Percentiles rank a stretch among this genome's conserved stretches.
phyloP scores from a whole-genome alignment of 2,329 filamentous ascomycete species.

The Colletotrichum spaethianum region DNA sequence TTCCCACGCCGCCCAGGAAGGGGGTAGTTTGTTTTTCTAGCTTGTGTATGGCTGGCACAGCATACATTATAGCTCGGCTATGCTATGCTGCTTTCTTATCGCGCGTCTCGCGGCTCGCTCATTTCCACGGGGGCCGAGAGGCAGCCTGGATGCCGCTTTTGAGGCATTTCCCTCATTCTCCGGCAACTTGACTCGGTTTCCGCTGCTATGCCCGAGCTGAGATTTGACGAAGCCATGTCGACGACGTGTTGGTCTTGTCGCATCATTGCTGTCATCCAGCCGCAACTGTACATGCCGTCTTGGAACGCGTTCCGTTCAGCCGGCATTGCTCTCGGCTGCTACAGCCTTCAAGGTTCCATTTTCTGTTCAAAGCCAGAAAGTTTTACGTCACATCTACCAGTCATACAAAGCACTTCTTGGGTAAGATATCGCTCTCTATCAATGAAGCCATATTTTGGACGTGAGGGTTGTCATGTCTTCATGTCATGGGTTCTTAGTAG shows the following conservation, averaged over 20 bases:
- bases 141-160: background rate
- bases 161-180: background rate
- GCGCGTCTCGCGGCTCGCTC: conserved; percentile 2
- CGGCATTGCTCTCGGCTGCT: background rate
- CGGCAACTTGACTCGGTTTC: conserved; percentile 1
- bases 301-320: background rate
- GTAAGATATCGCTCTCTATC: background rate
- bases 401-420: background rate
- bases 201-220: conserved; percentile 1
- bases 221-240: background rate
- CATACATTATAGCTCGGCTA: conserved; percentile 3
- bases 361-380: background rate
- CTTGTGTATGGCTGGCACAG: background rate
- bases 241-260: background rate
- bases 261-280: background rate
- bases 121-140: conserved; percentile 3
- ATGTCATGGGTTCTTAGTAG: background rate
- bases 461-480: background rate
- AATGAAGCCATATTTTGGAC: background rate
- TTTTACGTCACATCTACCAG: background rate
- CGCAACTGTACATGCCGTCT: background rate
- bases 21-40: background rate
- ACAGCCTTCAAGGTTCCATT: background rate
- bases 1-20: too few species aligned
- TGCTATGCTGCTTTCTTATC: conserved; percentile 1